These are phyloP conservation scores for Ehretia macrophylla DNA, from an alignment of 257 asterid species.

Conservation along the genomic window DNA sequence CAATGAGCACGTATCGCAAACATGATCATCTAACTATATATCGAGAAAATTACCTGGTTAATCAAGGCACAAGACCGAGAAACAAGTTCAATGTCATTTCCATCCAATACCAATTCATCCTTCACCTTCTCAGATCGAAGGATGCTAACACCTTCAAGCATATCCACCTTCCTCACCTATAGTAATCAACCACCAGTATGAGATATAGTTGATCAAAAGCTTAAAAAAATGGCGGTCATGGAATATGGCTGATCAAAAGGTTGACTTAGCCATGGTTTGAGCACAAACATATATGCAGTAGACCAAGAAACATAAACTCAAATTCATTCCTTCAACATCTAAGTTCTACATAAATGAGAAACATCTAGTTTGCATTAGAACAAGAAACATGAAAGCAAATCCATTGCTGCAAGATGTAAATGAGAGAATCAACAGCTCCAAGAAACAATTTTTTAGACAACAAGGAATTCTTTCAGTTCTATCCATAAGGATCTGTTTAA, in stretches of 20 bases:
- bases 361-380: too few relatives aligned
- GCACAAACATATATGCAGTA: too few relatives aligned
- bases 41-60: constrained; percentile 42
- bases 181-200: neutral
- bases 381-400: too few relatives aligned
- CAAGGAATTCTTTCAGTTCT: too few relatives aligned
- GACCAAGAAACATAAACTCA: too few relatives aligned
- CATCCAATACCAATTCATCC: constrained; percentile 75
- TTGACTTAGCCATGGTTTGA: neutral
- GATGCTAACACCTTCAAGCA: constrained; percentile 74
- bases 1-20: neutral
- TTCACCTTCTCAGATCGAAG: constrained; percentile 84
- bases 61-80: constrained; percentile 74
- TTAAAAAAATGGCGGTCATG: neutral
- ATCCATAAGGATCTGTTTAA: too few relatives aligned
- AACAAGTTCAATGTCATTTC: constrained; percentile 80
- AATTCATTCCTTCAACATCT: too few relatives aligned
- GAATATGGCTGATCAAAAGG: neutral
- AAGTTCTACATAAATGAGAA: too few relatives aligned
- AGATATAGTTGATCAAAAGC: neutral
- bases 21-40: neutral
- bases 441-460: too few relatives aligned
- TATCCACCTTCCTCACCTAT: constrained; percentile 57
- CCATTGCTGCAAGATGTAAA: too few relatives aligned
- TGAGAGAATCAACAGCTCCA: too few relatives aligned